phyloP scores from a whole-genome alignment of 208 protist genomes.

The Trypanosoma caninum region DNA sequence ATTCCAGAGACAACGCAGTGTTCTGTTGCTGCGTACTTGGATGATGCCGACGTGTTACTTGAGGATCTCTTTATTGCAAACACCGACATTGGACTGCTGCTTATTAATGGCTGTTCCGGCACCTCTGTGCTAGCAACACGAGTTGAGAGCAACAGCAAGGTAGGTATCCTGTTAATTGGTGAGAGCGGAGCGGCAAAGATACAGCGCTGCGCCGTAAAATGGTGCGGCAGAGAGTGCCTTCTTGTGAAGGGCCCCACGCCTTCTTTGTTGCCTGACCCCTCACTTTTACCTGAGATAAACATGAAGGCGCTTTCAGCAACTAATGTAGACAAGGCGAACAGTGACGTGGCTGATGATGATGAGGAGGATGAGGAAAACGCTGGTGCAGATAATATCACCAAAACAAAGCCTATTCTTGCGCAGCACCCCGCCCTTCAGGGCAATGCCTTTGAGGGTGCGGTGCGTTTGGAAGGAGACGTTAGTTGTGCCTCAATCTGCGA shows the following conservation, averaged over 20 bases:
- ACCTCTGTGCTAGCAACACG: slow-evolving; percentile 31
- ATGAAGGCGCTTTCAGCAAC: not conserved
- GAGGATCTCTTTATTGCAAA: slow-evolving; percentile 65
- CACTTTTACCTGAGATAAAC: slow-evolving; percentile 12
- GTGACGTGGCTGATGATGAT: slow-evolving; percentile 30
- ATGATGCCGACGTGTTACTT: slow-evolving; percentile 67
- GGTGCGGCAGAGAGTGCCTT: slow-evolving; percentile 59
- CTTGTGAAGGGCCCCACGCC: slow-evolving; percentile 54
- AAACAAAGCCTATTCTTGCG: slow-evolving; percentile 26
- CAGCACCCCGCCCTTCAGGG: slow-evolving; percentile 59
- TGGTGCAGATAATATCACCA: not conserved
- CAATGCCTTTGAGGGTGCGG: slow-evolving; percentile 52
- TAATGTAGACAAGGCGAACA: slow-evolving; percentile 5
- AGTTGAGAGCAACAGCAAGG: slow-evolving; percentile 49
- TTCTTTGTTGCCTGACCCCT: slow-evolving; percentile 27
- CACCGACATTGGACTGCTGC: slow-evolving; percentile 47
- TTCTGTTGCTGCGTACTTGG: slow-evolving; percentile 61
- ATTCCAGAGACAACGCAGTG: slow-evolving; percentile 32
- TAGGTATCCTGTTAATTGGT: slow-evolving; percentile 63
- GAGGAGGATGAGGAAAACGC: slow-evolving; percentile 51
- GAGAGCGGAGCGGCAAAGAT: slow-evolving; percentile 38
- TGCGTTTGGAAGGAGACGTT: slow-evolving; percentile 69
- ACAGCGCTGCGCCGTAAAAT: slow-evolving; percentile 31
- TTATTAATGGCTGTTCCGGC: slow-evolving; percentile 47
- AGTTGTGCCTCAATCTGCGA: slow-evolving; percentile 55